Evolutionary conservation across 1,139 yeast species (phyloP).

Genomic region (Magnusiomyces clavatus): DNA sequence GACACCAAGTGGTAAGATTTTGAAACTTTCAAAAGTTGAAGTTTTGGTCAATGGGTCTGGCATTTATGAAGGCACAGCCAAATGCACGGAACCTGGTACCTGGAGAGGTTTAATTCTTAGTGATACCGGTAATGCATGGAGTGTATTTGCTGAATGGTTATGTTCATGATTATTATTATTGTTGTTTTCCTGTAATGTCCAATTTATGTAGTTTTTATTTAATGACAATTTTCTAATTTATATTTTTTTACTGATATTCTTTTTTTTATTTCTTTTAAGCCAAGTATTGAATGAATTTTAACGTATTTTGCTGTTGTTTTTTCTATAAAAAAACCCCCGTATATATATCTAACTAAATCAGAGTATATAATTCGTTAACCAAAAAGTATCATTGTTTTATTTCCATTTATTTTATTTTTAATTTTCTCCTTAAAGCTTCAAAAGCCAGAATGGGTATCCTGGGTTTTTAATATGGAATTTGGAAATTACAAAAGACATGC

Average conservation of each 20-base stretch:
- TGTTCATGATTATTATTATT: constrained; percentile 34
- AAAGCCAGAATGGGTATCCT: constrained; percentile 32
- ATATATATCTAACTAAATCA: no score
- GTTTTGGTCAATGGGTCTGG: constrained; percentile 14
- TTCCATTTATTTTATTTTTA: not conserved
- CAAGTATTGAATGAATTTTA: no score
- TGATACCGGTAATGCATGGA: constrained; percentile 77
- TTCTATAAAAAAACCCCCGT: no score
- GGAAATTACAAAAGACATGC: constrained; percentile 44
- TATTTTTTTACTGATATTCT: not conserved
- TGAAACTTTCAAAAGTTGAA: constrained; percentile 48
- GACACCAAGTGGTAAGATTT: constrained; percentile 76
- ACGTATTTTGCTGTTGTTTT: no score
- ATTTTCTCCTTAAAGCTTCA: constrained; percentile 7
- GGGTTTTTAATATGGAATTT: constrained; percentile 49
- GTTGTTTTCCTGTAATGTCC: not conserved
- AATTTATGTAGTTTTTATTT: not conserved
- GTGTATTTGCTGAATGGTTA: constrained; percentile 88
- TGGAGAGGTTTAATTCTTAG: constrained; percentile 82
- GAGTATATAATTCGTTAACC: no score
- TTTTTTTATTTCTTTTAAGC: constrained; percentile 1
- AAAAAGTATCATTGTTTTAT: not conserved
- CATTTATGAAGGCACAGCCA: constrained; percentile 9
- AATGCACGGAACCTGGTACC: constrained; percentile 39
- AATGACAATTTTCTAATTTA: not conserved